Conservation (phyloP, 306 rosid species). For the Acacia melanoxylon region DNA sequence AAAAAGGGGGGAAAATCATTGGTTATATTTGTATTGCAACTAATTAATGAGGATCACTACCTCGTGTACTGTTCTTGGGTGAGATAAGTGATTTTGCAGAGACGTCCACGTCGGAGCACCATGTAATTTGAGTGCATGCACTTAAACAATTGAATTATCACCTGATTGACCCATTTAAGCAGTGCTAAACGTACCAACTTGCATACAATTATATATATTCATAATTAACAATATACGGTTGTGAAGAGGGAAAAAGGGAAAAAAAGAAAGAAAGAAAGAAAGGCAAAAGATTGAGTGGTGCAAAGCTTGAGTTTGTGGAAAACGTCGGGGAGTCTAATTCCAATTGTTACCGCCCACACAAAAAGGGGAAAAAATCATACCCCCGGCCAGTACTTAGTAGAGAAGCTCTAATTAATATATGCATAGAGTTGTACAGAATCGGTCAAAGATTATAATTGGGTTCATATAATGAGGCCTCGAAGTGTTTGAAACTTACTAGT, state of each 20-base stretch:
- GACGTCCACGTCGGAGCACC: constrained; percentile 27
- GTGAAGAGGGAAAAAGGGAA: not conserved
- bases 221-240: not conserved
- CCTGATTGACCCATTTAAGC: not conserved
- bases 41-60: not conserved
- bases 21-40: not conserved
- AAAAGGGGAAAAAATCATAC: no score
- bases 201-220: constrained; percentile 16
- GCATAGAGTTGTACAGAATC: not conserved
- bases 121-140: constrained; percentile 34
- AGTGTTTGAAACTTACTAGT: not conserved
- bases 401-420: not conserved
- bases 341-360: no score
- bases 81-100: not conserved
- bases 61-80: not conserved
- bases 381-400: no score
- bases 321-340: not conserved
- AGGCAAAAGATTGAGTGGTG: not conserved
- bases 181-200: constrained; percentile 18
- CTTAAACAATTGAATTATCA: constrained; percentile 24
- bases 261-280: not conserved
- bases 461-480: not conserved
- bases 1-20: no score
- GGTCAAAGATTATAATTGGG: not conserved
- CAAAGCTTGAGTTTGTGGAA: not conserved